Evolutionary conservation across 2,329 filamentous ascomycete species (phyloP), one percentile per base, ranked within the genome.

Genomic region (Coniella lustricola): DNA sequence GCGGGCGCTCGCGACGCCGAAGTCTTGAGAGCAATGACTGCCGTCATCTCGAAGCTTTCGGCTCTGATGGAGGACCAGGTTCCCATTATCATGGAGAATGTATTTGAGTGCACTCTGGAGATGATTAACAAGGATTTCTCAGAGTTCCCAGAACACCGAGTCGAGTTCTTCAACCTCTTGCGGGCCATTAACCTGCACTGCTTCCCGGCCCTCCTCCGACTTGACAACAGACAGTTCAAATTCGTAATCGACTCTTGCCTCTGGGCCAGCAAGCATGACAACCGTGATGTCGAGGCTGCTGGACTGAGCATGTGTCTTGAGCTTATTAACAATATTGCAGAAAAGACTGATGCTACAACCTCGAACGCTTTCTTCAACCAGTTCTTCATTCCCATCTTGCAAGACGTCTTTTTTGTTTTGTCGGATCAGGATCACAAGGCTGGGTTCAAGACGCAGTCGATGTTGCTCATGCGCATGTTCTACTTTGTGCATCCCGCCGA

Each of bases 111-210:
- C 73, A 98, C 93, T 3, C 75, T 98, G 49, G 90, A 95, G 61
- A 98, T 98, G 93, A 98, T 98, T 72, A 98, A 97, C 80, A 98
- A 98, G 72, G 93, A 98, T 68, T 98, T 98, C 69, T 96, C 94
- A 40, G 93, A 98, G 64, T 98, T 95, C 67, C 93, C 93, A 0
- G 93, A 98, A 67, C 93, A 98, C 65, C 86, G 94, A 50, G 93
- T 98, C n/a, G 91, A 97, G 67, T 98, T 98, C 69, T 98, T 98
- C 79, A 96, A 95, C 68, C 80, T 98, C 20, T 77, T 98, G 33
- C 81, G 94, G 57, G 88, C 91, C 13, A 97, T 98, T 71, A 98
- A 98, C 67, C 73, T 97, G 41, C 89, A 95, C 66, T 98, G 93
- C 69, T 98, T 98, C 82, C 89, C 89, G 41, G 82, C 93, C 1